Conservation (phyloP, 257 asterid species). For the Mitragyna speciosa region DNA sequence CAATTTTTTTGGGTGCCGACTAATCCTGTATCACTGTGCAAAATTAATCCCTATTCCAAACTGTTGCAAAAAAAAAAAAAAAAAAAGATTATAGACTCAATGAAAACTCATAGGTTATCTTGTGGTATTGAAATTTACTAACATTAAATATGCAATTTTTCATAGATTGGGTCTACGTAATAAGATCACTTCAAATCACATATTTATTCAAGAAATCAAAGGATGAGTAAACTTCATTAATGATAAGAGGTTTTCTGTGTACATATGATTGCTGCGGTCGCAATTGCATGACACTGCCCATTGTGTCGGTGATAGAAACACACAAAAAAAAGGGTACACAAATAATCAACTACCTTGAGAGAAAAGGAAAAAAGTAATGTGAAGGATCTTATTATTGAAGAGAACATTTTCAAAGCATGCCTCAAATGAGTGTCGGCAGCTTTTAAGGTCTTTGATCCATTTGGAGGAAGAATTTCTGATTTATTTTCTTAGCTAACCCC, state of each 20-base stretch:
- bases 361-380: too few relatives aligned
- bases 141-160: not conserved
- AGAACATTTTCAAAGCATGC: not conserved
- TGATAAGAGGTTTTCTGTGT: not conserved
- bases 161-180: not conserved
- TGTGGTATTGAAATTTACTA: not conserved
- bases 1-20: not conserved
- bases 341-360: not conserved
- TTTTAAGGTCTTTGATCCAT: not conserved
- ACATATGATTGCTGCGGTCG: constrained; percentile 1
- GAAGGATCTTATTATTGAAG: not conserved
- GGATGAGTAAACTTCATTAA: not conserved
- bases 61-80: too few relatives aligned
- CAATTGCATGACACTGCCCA: not conserved
- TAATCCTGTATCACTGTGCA: not conserved
- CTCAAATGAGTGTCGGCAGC: not conserved
- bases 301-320: constrained; percentile 12
- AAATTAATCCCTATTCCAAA: too few relatives aligned
- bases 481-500: not conserved
- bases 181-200: constrained; percentile 1
- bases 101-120: not conserved
- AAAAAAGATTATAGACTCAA: too few relatives aligned
- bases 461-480: not conserved
- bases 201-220: not conserved
- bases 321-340: not conserved